These are phyloP conservation scores for Lepiota brunneoincarnata DNA, from an alignment of 768 basidiomycete genomes.

Conservation along the genomic window DNA sequence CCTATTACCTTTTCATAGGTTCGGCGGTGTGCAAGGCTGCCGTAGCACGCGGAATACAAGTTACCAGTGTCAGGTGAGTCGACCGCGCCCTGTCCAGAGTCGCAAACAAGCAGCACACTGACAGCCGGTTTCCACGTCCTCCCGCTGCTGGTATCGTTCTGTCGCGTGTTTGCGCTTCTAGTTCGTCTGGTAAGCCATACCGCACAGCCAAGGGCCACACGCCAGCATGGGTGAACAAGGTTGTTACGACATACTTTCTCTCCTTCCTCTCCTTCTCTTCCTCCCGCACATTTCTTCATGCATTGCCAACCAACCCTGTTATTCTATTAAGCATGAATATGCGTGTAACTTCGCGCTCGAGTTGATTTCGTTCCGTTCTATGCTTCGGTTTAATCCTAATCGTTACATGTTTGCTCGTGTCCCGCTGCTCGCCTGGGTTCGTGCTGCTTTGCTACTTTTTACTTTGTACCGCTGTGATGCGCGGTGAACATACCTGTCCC, in stretches of 20 bases:
- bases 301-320: neutral
- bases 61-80: slow-evolving; percentile 82
- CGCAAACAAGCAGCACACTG: neutral
- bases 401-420: neutral
- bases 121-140: neutral
- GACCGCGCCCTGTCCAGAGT: neutral
- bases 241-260: slow-evolving; percentile 27
- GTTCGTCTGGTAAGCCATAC: slow-evolving; percentile 86
- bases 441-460: neutral
- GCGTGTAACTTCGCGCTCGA: neutral
- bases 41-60: slow-evolving; percentile 77
- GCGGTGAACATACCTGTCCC: neutral
- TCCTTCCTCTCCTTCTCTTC: slow-evolving; percentile 8
- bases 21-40: slow-evolving; percentile 93
- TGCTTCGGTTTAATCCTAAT: neutral
- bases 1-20: slow-evolving; percentile 45
- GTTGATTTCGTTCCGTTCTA: neutral
- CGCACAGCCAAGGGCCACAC: slow-evolving; percentile 85
- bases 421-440: neutral
- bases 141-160: neutral
- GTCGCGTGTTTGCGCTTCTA: slow-evolving; percentile 25
- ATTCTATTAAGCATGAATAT: neutral
- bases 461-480: neutral
- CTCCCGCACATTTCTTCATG: slow-evolving; percentile 2
- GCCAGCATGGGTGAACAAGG: slow-evolving; percentile 83